phyloP scores from a whole-genome alignment of 148 eudicot species.

The Silene uniflora region DNA sequence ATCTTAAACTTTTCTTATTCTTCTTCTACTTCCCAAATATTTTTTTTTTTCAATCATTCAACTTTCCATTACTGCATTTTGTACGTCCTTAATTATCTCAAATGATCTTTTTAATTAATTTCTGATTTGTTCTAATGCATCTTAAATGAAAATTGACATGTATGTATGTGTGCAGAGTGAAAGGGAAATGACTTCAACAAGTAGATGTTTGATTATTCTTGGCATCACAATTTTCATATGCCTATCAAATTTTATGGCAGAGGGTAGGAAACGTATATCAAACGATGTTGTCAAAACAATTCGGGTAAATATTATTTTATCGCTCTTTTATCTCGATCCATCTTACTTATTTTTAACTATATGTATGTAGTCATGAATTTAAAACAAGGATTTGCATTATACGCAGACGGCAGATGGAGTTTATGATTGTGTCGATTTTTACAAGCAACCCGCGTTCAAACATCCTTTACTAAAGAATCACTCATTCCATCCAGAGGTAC shows the following conservation, averaged over 20 bases:
- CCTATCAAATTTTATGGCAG: neutral
- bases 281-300: neutral
- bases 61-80: too few relatives aligned
- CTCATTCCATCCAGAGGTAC: slow-evolving; percentile 12
- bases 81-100: too few relatives aligned
- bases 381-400: neutral
- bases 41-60: too few relatives aligned
- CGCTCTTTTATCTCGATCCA: neutral
- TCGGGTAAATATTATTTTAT: neutral
- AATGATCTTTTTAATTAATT: neutral
- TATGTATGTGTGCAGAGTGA: neutral
- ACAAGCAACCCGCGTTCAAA: slow-evolving; percentile 15
- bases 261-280: neutral
- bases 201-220: neutral
- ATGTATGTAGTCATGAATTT: too few relatives aligned
- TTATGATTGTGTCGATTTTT: slow-evolving; percentile 18
- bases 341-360: neutral
- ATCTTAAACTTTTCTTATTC: neutral
- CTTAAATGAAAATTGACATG: neutral
- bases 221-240: neutral
- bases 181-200: slow-evolving; percentile 8
- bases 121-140: neutral
- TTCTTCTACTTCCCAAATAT: too few relatives aligned
- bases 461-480: slow-evolving; percentile 5
- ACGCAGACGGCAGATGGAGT: slow-evolving; percentile 4